These are phyloP conservation scores for Pseudogymnoascus sp. DNA, from an alignment of 2,329 filamentous ascomycete genomes.

Conservation along the genomic window DNA sequence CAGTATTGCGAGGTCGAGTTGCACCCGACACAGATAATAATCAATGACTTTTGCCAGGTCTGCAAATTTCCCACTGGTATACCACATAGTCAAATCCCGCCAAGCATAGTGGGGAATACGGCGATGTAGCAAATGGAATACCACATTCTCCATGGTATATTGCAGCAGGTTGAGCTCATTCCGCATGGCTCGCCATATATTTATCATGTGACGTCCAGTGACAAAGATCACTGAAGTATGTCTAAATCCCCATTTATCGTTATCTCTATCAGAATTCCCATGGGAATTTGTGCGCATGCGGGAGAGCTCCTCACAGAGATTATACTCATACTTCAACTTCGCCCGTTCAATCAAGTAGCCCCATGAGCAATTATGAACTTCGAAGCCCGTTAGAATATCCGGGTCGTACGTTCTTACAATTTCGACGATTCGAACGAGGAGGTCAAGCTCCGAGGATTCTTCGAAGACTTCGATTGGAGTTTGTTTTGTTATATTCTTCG, in stretches of 20 bases:
- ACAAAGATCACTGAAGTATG: slow-evolving; percentile 85
- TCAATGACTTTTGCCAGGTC: slow-evolving; percentile 68
- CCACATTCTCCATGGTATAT: slow-evolving; percentile 94
- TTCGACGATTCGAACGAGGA: slow-evolving; percentile 79
- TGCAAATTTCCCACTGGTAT: slow-evolving; percentile 56
- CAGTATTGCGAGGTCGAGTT: slow-evolving; percentile 81
- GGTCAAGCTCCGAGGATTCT: slow-evolving; percentile 73
- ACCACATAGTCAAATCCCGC: slow-evolving; percentile 75
- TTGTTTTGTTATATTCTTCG: slow-evolving; percentile 54
- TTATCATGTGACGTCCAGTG: slow-evolving; percentile 94
- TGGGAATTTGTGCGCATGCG: slow-evolving; percentile 78
- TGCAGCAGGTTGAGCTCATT: slow-evolving; percentile 85
- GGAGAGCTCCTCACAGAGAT: slow-evolving; percentile 85
- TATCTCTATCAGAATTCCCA: slow-evolving; percentile 34
- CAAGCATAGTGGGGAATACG: slow-evolving; percentile 84
- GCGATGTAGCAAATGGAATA: slow-evolving; percentile 79
- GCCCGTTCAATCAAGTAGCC: slow-evolving; percentile 91
- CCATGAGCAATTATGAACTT: slow-evolving; percentile 91
- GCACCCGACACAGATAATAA: slow-evolving; percentile 69
- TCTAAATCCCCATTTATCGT: slow-evolving; percentile 85
- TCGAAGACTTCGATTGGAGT: slow-evolving; percentile 58
- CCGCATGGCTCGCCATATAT: slow-evolving; percentile 93
- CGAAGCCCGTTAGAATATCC: slow-evolving; percentile 88
- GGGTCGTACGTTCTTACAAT: slow-evolving; percentile 80
- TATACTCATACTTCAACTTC: slow-evolving; percentile 75